Evolutionary conservation across 2,329 filamentous ascomycete genomes (phyloP).

Genomic region (Colletotrichum caudatum): DNA sequence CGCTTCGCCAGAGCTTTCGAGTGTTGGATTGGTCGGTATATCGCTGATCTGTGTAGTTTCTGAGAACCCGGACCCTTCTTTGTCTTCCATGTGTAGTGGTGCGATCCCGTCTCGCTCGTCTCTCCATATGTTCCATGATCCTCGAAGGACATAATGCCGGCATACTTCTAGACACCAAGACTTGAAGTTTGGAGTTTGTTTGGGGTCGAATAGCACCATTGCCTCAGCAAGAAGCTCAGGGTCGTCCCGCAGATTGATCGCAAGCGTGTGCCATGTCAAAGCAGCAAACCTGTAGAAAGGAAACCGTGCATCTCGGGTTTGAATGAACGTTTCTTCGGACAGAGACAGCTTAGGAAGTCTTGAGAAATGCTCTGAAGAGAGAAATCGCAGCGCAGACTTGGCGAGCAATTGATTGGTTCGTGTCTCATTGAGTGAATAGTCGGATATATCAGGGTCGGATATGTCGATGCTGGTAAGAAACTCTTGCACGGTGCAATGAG

Average conservation of each 20-base stretch:
- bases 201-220: constrained; percentile 2
- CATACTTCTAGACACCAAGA: constrained; percentile 20
- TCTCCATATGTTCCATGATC: not conserved
- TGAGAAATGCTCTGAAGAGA: constrained; percentile 2
- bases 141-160: not conserved
- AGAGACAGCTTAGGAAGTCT: constrained; percentile 6
- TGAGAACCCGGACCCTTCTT: not conserved
- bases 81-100: too few species aligned
- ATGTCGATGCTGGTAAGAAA: constrained; percentile 4
- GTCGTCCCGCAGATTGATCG: not conserved
- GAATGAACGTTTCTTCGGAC: constrained; percentile 6
- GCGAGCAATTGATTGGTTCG: not conserved
- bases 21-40: not conserved
- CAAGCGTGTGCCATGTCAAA: constrained; percentile 8
- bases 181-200: constrained; percentile 15
- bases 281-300: constrained; percentile 25
- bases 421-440: not conserved
- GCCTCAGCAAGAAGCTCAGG: not conserved
- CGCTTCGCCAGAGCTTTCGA: not conserved
- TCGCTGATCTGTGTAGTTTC: constrained; percentile 6
- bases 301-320: not conserved
- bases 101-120: not conserved
- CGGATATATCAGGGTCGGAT: not conserved
- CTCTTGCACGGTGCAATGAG: not conserved
- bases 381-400: not conserved